These are phyloP conservation scores for Batkoa obscura DNA, from an alignment of 371 early-diverging fungal genomes.

Conservation along the genomic window DNA sequence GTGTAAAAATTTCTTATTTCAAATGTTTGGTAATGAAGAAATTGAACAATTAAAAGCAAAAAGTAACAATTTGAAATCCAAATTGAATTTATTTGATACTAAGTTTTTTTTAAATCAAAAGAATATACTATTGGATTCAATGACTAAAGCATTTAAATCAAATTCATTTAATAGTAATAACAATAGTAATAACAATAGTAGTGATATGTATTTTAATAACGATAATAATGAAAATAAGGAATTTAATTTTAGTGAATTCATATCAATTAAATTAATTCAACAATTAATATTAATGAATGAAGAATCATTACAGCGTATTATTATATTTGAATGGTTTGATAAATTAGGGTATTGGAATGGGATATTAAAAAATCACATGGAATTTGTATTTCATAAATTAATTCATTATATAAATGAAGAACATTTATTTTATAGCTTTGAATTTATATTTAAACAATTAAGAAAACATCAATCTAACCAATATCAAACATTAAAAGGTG, in stretches of 20 bases:
- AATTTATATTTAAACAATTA: not conserved
- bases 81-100: too few relatives aligned
- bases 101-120: too few relatives aligned
- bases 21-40: not conserved
- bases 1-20: not conserved
- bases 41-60: too few relatives aligned
- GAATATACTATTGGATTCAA: not conserved
- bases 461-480: not conserved
- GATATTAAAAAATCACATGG: not conserved
- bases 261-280: not conserved
- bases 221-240: not conserved
- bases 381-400: not conserved
- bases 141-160: not conserved
- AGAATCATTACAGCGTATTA: not conserved
- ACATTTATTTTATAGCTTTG: not conserved
- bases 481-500: not conserved
- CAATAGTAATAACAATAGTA: too few relatives aligned
- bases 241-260: not conserved
- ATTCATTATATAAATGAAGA: not conserved
- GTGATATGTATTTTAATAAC: not conserved
- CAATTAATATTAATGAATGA: not conserved
- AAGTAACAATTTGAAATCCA: too few relatives aligned
- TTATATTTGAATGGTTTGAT: not conserved
- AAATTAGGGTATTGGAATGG: not conserved
- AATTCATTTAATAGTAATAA: not conserved